Evolutionary conservation across 768 basidiomycete genomes (phyloP).

Genomic region (Kwoniella botswanensis): DNA sequence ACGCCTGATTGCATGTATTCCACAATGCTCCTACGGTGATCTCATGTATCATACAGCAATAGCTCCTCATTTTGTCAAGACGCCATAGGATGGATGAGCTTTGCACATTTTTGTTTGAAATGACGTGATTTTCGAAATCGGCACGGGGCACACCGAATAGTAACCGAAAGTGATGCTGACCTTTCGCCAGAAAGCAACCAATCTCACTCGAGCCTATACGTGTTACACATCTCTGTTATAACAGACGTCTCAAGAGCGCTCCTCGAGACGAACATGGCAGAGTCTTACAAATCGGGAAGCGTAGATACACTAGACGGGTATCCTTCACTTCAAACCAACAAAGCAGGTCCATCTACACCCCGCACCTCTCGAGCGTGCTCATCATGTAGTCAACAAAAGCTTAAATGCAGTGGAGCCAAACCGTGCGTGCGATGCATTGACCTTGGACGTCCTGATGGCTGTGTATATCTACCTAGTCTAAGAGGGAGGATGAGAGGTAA

Average conservation of each 20-base stretch:
- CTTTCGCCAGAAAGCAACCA: not conserved
- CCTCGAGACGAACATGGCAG: too few relatives aligned
- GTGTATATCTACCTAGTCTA: conserved; percentile 40
- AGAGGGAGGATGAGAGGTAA: conserved; percentile 40
- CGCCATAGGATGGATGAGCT: conserved; percentile 6
- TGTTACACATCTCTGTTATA: too few relatives aligned
- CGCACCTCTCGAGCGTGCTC: conserved; percentile 34
- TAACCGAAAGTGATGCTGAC: not conserved
- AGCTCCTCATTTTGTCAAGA: not conserved
- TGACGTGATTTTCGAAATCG: conserved; percentile 6
- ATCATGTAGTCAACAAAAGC: conserved; percentile 36
- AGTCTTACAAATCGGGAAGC: not conserved
- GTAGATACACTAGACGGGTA: not conserved
- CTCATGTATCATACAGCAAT: not conserved
- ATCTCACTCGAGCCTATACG: too few relatives aligned
- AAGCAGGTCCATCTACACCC: conserved; percentile 1
- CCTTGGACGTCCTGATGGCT: conserved; percentile 10
- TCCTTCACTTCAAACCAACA: not conserved
- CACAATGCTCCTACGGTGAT: not conserved
- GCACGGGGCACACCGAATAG: not conserved
- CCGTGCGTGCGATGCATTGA: conserved; percentile 41
- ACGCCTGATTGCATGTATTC: conserved; percentile 62
- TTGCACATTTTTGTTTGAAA: conserved; percentile 6
- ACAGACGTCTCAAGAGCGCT: too few relatives aligned
- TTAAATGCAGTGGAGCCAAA: conserved; percentile 34